Conservation (phyloP, 2,329 filamentous ascomycete genomes). For the Xylaria sp. region DNA sequence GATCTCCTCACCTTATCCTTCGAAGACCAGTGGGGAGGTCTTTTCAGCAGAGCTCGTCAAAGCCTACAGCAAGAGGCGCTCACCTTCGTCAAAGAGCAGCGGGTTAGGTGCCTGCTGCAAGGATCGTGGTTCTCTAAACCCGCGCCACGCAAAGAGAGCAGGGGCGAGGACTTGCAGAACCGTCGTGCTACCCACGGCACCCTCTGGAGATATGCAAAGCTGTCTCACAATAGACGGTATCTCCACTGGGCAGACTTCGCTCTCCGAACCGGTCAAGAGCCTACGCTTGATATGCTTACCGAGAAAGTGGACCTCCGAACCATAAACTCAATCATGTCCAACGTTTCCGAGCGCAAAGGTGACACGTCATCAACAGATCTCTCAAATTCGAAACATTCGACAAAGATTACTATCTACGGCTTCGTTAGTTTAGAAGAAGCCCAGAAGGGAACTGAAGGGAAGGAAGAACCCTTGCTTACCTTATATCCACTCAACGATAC, state of each 20-base stretch:
- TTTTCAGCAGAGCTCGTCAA: constrained; percentile 89
- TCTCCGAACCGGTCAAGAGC: constrained; percentile 70
- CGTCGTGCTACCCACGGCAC: constrained; percentile 60
- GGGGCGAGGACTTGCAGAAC: constrained; percentile 54
- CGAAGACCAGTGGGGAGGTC: constrained; percentile 92
- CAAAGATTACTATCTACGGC: constrained; percentile 92
- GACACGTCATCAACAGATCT: constrained; percentile 50
- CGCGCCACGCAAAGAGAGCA: constrained; percentile 58
- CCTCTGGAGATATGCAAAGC: constrained; percentile 83
- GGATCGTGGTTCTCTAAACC: constrained; percentile 85
- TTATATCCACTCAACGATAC: constrained; percentile 83
- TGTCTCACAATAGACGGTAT: constrained; percentile 91
- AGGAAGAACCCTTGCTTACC: constrained; percentile 82
- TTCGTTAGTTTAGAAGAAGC: constrained; percentile 61
- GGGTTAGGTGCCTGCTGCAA: constrained; percentile 86
- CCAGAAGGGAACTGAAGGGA: constrained; percentile 52
- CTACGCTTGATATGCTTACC: constrained; percentile 76
- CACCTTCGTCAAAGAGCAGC: constrained; percentile 97
- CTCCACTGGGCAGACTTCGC: constrained; percentile 91
- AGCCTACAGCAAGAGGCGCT: constrained; percentile 90
- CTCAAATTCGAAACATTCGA: constrained; percentile 63
- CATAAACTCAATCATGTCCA: constrained; percentile 93
- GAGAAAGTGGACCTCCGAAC: constrained; percentile 88
- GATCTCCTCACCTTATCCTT: constrained; percentile 90
- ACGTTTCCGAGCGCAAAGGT: constrained; percentile 73